A percentile compares a stretch with the other conserved stretches of the same genome.
Evolutionary conservation across 2,329 filamentous ascomycete genomes (phyloP).

Genomic region (Cytospora piceae): DNA sequence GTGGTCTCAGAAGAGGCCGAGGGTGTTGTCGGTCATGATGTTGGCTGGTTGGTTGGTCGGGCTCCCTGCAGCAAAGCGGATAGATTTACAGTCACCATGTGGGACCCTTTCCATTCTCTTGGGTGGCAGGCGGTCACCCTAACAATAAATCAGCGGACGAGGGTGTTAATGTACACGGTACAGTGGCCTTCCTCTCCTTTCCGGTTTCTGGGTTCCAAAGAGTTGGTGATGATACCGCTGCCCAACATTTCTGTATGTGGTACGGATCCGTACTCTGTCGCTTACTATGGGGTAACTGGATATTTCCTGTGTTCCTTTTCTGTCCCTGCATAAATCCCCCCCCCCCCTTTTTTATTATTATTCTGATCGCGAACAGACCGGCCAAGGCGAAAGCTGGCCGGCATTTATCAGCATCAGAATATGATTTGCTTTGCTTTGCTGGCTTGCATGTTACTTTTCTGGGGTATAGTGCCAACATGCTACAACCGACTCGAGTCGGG

Average conservation of each 20-base stretch:
- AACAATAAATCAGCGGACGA: not conserved
- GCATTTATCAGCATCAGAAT: not conserved
- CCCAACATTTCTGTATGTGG: not conserved
- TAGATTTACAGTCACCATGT: not conserved
- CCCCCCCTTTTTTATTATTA: not conserved
- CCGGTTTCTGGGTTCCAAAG: not conserved
- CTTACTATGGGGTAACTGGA: not conserved
- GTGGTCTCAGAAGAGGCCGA: not conserved
- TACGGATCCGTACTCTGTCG: not conserved
- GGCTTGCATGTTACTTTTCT: not conserved
- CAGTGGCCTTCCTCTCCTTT: not conserved
- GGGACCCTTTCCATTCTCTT: not conserved
- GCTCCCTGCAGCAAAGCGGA: constrained; percentile 2
- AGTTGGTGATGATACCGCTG: not conserved
- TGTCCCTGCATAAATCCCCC: not conserved
- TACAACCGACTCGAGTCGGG: not conserved
- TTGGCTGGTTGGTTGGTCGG: not conserved
- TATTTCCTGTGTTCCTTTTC: not conserved
- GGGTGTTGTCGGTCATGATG: not conserved
- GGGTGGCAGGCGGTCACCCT: constrained; percentile 2
- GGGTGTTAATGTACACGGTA: not conserved
- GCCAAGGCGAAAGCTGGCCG: not conserved
- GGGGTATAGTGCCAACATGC: not conserved
- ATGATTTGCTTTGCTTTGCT: not conserved
- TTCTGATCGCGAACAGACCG: not conserved